Percentiles rank a stretch among this genome's conserved stretches.
Conservation (phyloP, 179 eudicot species). For the Beta corolliflora region DNA sequence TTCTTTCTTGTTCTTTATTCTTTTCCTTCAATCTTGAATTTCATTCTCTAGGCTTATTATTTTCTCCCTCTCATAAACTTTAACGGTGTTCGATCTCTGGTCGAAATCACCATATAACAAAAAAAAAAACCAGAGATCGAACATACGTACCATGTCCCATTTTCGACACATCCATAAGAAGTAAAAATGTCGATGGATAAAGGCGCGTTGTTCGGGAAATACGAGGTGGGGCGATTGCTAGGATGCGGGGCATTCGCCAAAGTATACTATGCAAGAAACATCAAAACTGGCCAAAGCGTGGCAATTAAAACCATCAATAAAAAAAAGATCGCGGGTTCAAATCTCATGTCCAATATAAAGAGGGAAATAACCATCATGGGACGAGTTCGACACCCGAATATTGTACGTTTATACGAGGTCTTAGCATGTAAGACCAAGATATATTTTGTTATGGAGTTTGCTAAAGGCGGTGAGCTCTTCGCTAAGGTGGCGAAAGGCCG, state of each 20-base stretch:
- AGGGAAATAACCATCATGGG: conserved; percentile 44
- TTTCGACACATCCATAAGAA: neutral
- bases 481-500: conserved; percentile 52
- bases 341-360: conserved; percentile 33
- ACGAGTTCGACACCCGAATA: conserved; percentile 39
- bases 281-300: conserved; percentile 36
- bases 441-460: conserved; percentile 43
- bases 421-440: conserved; percentile 43
- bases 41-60: neutral
- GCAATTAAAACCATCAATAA: conserved; percentile 44
- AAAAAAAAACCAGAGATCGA: neutral
- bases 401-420: conserved; percentile 42
- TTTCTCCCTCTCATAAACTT: neutral
- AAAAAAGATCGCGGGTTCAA: conserved; percentile 30
- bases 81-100: neutral
- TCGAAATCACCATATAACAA: neutral
- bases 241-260: conserved; percentile 51
- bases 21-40: neutral
- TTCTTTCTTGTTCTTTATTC: no score
- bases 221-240: conserved; percentile 42
- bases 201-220: conserved; percentile 33
- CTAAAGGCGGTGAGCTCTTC: conserved; percentile 50
- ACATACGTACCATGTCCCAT: neutral
- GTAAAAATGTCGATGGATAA: neutral
- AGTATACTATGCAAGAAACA: conserved; percentile 41